Percentiles rank a stretch among this genome's conserved stretches.
Evolutionary conservation across 805 yeast genomes (phyloP).

Genomic region (Candida suzukii): DNA sequence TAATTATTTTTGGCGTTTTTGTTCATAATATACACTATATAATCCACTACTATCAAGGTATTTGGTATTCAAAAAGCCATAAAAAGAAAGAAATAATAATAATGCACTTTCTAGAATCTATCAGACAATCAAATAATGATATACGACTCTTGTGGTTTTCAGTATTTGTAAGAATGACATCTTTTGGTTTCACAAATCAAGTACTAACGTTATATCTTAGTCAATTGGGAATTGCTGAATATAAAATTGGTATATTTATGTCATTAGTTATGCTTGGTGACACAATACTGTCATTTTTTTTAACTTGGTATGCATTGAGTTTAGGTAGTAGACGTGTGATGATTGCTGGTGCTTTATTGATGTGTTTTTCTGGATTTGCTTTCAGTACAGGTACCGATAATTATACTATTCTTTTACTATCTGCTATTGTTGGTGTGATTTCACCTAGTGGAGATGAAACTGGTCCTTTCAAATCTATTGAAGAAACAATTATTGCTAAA

Average conservation of each 20-base stretch:
- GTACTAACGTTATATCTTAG: constrained; percentile 63
- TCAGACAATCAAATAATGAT: constrained; percentile 28
- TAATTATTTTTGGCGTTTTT: no score
- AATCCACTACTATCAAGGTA: no score
- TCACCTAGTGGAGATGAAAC: constrained; percentile 89
- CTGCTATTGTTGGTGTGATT: constrained; percentile 79
- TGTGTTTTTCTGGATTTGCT: constrained; percentile 59
- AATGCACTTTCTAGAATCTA: neutral
- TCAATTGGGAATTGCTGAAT: constrained; percentile 45
- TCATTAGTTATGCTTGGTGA: constrained; percentile 76
- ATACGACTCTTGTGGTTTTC: constrained; percentile 59
- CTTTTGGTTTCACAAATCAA: constrained; percentile 77
- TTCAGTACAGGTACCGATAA: constrained; percentile 49
- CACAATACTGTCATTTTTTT: constrained; percentile 55
- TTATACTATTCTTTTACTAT: constrained; percentile 49
- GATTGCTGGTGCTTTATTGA: constrained; percentile 55
- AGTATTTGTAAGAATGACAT: constrained; percentile 61
- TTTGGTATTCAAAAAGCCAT: no score
- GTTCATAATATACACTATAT: no score
- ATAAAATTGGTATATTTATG: constrained; percentile 72
- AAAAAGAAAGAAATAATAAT: neutral
- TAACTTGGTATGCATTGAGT: constrained; percentile 72
- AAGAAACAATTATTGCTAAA: constrained; percentile 78
- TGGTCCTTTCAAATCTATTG: constrained; percentile 84
- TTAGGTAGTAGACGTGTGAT: constrained; percentile 65